Evolutionary conservation across 2,329 filamentous ascomycete genomes (phyloP).

Genomic region (Cercospora brassicicola): DNA sequence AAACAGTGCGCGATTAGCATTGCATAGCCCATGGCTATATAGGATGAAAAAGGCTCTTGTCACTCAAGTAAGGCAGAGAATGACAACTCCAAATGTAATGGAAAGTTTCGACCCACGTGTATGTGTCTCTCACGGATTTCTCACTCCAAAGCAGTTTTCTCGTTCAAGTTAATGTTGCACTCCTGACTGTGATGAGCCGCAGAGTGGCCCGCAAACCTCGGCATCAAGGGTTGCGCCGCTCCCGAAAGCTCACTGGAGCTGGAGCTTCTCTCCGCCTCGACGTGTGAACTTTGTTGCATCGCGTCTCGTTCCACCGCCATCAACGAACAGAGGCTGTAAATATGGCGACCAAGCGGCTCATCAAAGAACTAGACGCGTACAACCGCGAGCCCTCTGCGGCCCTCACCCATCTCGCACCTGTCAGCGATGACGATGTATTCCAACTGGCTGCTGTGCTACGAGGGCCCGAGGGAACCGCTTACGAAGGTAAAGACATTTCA

Average conservation of each 20-base stretch:
- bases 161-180: background rate
- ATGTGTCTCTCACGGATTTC: background rate
- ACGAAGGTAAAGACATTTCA: constrained; percentile 52
- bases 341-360: constrained; percentile 57
- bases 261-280: background rate
- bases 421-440: constrained; percentile 58
- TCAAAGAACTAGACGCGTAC: constrained; percentile 62
- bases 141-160: background rate
- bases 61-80: background rate
- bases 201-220: background rate
- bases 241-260: background rate
- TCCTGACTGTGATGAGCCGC: background rate
- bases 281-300: constrained; percentile 8
- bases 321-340: background rate
- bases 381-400: constrained; percentile 57
- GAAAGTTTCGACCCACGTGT: background rate
- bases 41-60: background rate
- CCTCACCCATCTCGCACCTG: constrained; percentile 57
- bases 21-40: background rate
- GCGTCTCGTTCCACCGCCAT: background rate
- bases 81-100: background rate
- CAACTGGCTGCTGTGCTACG: constrained; percentile 62
- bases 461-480: constrained; percentile 59
- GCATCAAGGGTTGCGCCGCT: background rate
- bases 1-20: constrained; percentile 12